A percentile compares a stretch with the other conserved stretches of the same genome.
phyloP scores from a whole-genome alignment of 2,329 filamentous ascomycete genomes.

The Camptophora hylomeconis region DNA sequence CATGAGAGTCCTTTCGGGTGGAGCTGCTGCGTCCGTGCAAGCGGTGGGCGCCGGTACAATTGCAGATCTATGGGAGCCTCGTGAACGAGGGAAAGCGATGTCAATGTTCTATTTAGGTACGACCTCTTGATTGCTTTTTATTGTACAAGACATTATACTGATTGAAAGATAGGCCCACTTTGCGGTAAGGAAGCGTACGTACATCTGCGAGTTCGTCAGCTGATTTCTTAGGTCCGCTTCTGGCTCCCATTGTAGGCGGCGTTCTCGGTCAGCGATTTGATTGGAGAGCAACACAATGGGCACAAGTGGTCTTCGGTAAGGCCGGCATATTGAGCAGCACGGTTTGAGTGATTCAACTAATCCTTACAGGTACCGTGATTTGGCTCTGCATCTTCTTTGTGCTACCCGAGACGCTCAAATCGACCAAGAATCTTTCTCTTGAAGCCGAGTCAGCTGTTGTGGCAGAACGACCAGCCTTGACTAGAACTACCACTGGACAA shows the following conservation, averaged over 20 bases:
- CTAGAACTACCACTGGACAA: constrained; percentile 47
- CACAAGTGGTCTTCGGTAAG: constrained; percentile 59
- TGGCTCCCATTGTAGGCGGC: constrained; percentile 67
- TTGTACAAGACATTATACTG: no score
- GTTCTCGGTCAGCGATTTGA: constrained; percentile 54
- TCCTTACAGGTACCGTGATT: no score
- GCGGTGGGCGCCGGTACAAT: constrained; percentile 75
- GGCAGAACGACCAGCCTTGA: constrained; percentile 23
- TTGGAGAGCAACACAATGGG: constrained; percentile 71
- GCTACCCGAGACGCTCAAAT: constrained; percentile 30
- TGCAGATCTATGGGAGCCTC: constrained; percentile 64
- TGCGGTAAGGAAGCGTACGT: no score
- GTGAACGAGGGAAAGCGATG: constrained; percentile 67
- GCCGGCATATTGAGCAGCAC: constrained; percentile 22
- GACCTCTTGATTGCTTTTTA: no score
- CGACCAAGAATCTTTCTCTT: constrained; percentile 21
- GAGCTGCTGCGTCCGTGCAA: constrained; percentile 67
- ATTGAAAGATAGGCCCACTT: no score
- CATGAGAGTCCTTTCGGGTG: constrained; percentile 61
- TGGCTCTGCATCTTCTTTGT: constrained; percentile 29
- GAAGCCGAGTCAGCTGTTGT: no score
- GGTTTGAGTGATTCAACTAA: constrained; percentile 55
- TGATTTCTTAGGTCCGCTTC: constrained; percentile 58
- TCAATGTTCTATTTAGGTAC: constrained; percentile 71
- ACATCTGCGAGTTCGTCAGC: no score